Base-by-base conservation (phyloP, 495 filamentous ascomycete genomes). In the Xylaria scruposa region DNA sequence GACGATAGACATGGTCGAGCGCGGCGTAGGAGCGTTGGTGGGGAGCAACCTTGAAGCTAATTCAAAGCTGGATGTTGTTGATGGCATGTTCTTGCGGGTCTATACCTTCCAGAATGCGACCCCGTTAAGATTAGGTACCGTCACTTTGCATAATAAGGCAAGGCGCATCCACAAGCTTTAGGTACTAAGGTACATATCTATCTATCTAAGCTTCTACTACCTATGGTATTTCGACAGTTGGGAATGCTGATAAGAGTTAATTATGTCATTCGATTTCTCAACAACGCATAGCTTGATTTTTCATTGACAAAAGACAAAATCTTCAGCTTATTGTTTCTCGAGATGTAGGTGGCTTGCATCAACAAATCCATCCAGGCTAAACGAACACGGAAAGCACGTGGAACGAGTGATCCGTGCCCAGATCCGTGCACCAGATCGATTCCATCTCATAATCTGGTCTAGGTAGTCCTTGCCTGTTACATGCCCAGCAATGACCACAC, bases 21-120 rank as follows among this genome's bases (percentile, higher is more conserved):
- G 31, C 31, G 21, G 60, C 38, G 29, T 29, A n/a, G 60, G 21
- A n/a, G 38, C 59, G 63, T 26, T 31, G 44, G 63, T 51, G 64
- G 64, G 47, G 72, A 73, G 70, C 17, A 59, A 38, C 36, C 36
- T 38, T 38, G 36, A 38, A 38, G 56, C 56, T 26, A 58, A 19
- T 31, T 58, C 24, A 33, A 13, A 58, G 54, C 19, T 47, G 38
- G 58, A 17, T 60, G 31, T 60, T 60, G 58, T 60, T 60, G 58
- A 60, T 60, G 58, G 31, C 58, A 21, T 21, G 31, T 38, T 60
- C 38, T 60, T 60, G 33, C 58, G 58, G 58, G 58, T 60, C 33
- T 60, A 13, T 60, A 38, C 13, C 58, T 36, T 12, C 31, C 31
- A 60, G 33, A 60, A 38, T 60, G 58, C 33, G n/a, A 60, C 58